These are phyloP conservation scores for Luffa aegyptiaca DNA, from an alignment of 306 rosid species.

Conservation along the genomic window DNA sequence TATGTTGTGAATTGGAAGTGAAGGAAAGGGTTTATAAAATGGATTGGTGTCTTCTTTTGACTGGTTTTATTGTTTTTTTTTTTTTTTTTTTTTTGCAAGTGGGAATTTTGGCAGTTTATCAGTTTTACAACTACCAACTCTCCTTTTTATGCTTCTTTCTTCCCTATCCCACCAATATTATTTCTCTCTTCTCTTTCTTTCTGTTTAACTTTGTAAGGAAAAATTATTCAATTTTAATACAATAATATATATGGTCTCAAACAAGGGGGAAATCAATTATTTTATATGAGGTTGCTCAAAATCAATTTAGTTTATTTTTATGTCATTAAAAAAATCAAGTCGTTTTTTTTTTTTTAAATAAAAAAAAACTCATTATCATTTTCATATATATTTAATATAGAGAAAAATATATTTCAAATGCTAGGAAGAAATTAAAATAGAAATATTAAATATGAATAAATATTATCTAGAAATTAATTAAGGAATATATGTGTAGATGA, in stretches of 20 bases:
- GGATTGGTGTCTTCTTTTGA: slow-evolving; percentile 9
- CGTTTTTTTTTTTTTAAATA: no score
- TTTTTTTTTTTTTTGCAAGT: background rate
- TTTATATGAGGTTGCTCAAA: no score
- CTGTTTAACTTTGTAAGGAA: background rate
- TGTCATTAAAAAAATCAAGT: no score
- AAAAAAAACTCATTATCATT: no score
- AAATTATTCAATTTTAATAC: background rate
- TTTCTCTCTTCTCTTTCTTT: background rate
- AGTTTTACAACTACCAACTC: slow-evolving; percentile 44
- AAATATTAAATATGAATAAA: no score
- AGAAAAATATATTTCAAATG: no score
- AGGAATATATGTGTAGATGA: no score
- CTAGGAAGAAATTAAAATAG: no score
- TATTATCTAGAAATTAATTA: no score
- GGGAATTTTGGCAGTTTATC: slow-evolving; percentile 43
- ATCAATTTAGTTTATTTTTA: no score
- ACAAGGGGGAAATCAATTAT: background rate
- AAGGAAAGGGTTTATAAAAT: background rate
- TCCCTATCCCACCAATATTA: background rate
- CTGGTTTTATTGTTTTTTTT: background rate
- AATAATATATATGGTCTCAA: background rate
- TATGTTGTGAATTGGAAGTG: background rate
- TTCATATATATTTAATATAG: no score
- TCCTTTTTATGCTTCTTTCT: background rate